Evolutionary conservation across 1,284 basidiomycete genomes (phyloP).

Genomic region (Microbotryum lychnidis-dioicae): DNA sequence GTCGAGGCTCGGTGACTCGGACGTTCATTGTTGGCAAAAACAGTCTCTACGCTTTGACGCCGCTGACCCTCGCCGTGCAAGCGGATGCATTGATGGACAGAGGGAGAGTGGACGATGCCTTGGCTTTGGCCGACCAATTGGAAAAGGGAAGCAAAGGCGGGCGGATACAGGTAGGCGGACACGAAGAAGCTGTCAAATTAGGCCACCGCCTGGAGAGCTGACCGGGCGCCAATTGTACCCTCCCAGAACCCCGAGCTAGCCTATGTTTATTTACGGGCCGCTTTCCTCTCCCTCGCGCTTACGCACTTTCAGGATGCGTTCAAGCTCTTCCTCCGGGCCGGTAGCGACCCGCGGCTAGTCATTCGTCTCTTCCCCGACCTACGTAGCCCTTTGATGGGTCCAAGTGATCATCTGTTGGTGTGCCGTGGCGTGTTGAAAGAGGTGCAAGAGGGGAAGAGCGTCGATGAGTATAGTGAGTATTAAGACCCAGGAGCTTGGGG

Average conservation of each 20-base stretch:
- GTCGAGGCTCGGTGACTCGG: constrained; percentile 39
- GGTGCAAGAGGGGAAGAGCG: constrained; percentile 54
- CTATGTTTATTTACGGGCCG: constrained; percentile 68
- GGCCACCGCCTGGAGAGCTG: too few relatives aligned
- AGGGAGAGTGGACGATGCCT: constrained; percentile 57
- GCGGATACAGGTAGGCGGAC: constrained; percentile 35
- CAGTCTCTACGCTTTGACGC: constrained; percentile 58
- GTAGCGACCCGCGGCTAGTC: constrained; percentile 64
- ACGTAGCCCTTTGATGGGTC: constrained; percentile 44
- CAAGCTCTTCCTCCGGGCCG: constrained; percentile 59
- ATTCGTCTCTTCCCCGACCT: constrained; percentile 67
- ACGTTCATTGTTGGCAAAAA: constrained; percentile 55
- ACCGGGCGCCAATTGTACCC: not conserved
- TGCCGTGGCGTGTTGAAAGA: constrained; percentile 59
- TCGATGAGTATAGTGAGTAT: constrained; percentile 68
- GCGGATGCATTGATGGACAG: constrained; percentile 59
- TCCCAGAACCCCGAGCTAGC: constrained; percentile 54
- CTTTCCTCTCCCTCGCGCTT: constrained; percentile 60
- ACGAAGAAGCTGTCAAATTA: too few relatives aligned
- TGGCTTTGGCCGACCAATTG: constrained; percentile 54
- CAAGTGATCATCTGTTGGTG: constrained; percentile 49
- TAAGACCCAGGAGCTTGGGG: not conserved
- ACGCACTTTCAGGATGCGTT: constrained; percentile 69
- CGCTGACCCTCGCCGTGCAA: constrained; percentile 63
- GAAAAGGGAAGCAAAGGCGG: constrained; percentile 51